Conservation (phyloP, 371 early-diverging fungal genomes). For the Syncephalastrum sp. region DNA sequence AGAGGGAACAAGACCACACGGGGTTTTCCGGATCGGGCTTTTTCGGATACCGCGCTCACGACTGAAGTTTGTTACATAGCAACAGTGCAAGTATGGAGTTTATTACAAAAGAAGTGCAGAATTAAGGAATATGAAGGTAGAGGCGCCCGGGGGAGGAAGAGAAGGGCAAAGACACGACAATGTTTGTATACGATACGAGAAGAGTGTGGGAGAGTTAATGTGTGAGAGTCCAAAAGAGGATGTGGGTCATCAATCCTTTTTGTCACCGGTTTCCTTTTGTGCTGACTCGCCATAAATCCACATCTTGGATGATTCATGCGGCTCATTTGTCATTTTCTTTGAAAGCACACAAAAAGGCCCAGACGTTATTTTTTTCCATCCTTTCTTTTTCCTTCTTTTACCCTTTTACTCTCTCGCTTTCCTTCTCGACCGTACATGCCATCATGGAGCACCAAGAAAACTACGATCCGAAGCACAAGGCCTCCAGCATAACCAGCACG, state of each 20-base stretch:
- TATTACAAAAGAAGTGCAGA: too few species aligned
- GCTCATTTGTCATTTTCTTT: slow-evolving; percentile 7
- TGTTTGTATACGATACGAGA: neutral
- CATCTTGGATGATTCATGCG: slow-evolving; percentile 1
- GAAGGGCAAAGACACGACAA: too few species aligned
- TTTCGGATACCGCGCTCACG: too few species aligned
- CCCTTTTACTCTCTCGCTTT: slow-evolving; percentile 12
- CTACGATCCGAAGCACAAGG: slow-evolving; percentile 25
- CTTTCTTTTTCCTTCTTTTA: slow-evolving; percentile 12
- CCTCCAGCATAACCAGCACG: slow-evolving; percentile 20
- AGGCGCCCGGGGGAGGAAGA: too few species aligned
- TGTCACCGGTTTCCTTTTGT: slow-evolving; percentile 5
- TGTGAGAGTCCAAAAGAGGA: too few species aligned
- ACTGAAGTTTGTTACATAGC: too few species aligned
- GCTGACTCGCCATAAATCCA: slow-evolving; percentile 12
- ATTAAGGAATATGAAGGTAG: too few species aligned
- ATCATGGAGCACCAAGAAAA: slow-evolving; percentile 23
- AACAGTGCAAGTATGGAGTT: too few species aligned
- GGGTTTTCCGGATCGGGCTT: slow-evolving; percentile 12
- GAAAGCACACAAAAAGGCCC: slow-evolving; percentile 10
- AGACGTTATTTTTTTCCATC: slow-evolving; percentile 3
- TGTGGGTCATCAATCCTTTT: too few species aligned
- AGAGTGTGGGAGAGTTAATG: slow-evolving; percentile 1
- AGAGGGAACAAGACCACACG: neutral
- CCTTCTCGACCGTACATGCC: slow-evolving; percentile 5